Evolutionary conservation across 2,329 filamentous ascomycete genomes (phyloP).

Genomic region (Grosmannia huntii): DNA sequence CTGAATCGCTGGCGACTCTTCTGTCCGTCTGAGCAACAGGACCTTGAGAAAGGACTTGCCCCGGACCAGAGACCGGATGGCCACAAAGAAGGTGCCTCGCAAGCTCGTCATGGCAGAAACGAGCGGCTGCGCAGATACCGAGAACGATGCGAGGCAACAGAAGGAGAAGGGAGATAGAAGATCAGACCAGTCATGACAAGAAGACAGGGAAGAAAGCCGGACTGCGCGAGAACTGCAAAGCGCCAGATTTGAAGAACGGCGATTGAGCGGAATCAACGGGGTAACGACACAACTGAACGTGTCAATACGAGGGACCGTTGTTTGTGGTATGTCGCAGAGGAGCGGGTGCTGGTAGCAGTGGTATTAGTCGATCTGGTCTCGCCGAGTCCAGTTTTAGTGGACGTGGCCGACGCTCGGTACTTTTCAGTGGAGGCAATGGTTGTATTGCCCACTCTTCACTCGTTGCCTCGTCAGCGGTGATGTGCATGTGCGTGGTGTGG

Average conservation of each 20-base stretch:
- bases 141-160: background rate
- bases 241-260: background rate
- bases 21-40: slow-evolving; percentile 38
- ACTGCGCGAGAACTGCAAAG: no score
- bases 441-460: background rate
- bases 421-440: background rate
- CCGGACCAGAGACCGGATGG: slow-evolving; percentile 43
- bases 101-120: slow-evolving; percentile 45
- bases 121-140: slow-evolving; percentile 35
- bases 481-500: no score
- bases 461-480: background rate
- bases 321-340: background rate
- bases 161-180: background rate
- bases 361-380: background rate
- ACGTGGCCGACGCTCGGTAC: background rate
- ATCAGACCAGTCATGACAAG: background rate
- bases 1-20: background rate
- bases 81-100: slow-evolving; percentile 39
- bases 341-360: background rate
- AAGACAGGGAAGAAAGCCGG: background rate
- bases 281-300: background rate
- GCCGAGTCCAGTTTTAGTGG: background rate
- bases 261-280: background rate
- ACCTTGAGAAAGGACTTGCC: slow-evolving; percentile 48
- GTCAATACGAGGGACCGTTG: background rate